Evolutionary conservation across 495 filamentous ascomycete species (phyloP), one percentile per base, ranked within the genome.

Genomic region (Xylaria cubensis): DNA sequence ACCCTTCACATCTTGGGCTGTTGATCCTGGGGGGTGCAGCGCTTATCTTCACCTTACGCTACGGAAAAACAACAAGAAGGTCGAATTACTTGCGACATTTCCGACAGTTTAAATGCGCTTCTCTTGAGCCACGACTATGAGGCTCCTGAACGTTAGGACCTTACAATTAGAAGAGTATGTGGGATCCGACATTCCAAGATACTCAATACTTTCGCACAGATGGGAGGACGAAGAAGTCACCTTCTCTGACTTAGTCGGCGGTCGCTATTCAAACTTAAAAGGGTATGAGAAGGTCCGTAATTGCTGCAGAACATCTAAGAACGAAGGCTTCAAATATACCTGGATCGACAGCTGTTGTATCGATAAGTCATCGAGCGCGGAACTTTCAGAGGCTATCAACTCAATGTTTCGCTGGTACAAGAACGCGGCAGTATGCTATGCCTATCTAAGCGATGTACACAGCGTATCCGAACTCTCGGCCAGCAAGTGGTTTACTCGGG

Each of bases 381-480:
- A 56, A 5, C 50, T 53, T 9, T 53, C 50, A 19, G 50, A 53
- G 50, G 19, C 50, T 53, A 24, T 53, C 21, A 53, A 56, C 32
- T 56, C 53, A 4, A 56, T 56, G 53, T 56, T 56, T 32, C 53
- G 53, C 53, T 56, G 53, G 53, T 56, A 56, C 17, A 56, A 32
- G 53, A 15, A 29, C 53, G 53, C 53, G 0, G 53, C 53, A 56
- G 53, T 32, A 32, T 56, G 53, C 15, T 56, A 56, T 12, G 53
- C 53, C 53, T 56, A 56, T 32, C 53, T 56, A 15, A 56, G 53
- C 53, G 53, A 56, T 32, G 53, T 56, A 29, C 24, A 56, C 10
- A 56, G 53, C 15, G 13, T 56, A 15, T 32, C 53, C 9, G 24
- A 56, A 24, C 1, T 56, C 24, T 17, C 53, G 15, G 53, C 24